Evolutionary conservation across 75 land plant genomes (phyloP).

Genomic region (Sequoiadendron giganteum): DNA sequence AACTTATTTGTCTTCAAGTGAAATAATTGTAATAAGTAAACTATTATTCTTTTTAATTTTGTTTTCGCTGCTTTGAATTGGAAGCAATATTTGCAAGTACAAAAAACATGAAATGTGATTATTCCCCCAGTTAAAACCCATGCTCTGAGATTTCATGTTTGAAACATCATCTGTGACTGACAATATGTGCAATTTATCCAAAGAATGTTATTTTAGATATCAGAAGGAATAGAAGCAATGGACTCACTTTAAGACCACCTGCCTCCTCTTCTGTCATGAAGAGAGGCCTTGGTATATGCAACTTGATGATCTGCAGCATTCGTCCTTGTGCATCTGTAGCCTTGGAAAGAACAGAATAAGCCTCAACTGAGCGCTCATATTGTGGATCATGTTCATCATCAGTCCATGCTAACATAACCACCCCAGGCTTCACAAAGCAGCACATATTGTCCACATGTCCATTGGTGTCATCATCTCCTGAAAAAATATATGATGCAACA

Average conservation of each 20-base stretch:
- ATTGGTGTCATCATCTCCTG: conserved; percentile 96
- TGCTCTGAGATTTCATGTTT: too few species aligned
- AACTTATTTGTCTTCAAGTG: too few species aligned
- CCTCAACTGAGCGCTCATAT: conserved; percentile 75
- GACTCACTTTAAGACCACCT: conserved; percentile 49
- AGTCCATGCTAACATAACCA: conserved; percentile 81
- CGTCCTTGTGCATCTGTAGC: conserved; percentile 84
- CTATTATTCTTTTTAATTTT: too few species aligned
- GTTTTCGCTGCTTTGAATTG: too few species aligned
- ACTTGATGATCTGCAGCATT: conserved; percentile 58
- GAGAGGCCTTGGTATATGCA: conserved; percentile 80
- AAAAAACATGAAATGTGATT: too few species aligned
- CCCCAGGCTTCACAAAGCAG: conserved; percentile 91
- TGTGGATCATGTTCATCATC: conserved; percentile 82
- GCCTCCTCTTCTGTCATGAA: conserved; percentile 82
- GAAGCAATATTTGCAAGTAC: too few species aligned
- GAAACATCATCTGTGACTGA: too few species aligned
- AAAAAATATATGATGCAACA: not conserved
- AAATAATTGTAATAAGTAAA: too few species aligned
- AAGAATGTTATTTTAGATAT: not conserved
- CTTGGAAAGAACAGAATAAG: conserved; percentile 63
- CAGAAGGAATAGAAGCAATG: not conserved
- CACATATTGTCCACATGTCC: conserved; percentile 97
- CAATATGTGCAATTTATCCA: not conserved
- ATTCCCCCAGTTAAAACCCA: too few species aligned